A percentile compares a stretch with the other conserved stretches of the same genome.
Conservation (phyloP, 108 stramenopile genomes). For the Craspedostauros australis region DNA sequence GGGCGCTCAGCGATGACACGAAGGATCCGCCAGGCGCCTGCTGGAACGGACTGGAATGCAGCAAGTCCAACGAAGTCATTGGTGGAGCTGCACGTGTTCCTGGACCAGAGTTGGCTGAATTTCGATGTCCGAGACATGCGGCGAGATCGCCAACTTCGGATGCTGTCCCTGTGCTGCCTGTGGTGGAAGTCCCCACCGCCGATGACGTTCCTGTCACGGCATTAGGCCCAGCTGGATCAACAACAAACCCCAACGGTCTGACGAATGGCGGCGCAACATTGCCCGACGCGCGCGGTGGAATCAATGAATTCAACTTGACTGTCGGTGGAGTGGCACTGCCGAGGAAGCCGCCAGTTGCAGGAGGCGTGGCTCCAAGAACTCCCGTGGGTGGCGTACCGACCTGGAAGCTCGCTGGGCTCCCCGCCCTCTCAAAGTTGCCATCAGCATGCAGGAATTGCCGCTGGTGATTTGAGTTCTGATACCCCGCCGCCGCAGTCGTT, state of each 20-base stretch:
- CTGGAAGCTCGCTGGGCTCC: too few species aligned
- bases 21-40: background rate
- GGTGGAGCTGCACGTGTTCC: constrained; percentile 1
- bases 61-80: constrained; percentile 39
- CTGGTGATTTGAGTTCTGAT: too few species aligned
- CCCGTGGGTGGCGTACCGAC: constrained; percentile 12
- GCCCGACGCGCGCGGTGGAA: constrained; percentile 13
- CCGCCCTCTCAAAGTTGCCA: background rate
- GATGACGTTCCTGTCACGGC: too few species aligned
- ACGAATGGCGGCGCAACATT: constrained; percentile 38
- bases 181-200: too few species aligned
- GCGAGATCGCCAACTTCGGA: background rate
- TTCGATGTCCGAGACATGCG: background rate
- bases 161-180: background rate
- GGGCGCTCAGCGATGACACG: background rate
- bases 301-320: constrained; percentile 1
- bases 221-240: constrained; percentile 13
- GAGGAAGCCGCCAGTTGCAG: background rate
- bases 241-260: constrained; percentile 33
- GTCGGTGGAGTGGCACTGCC: constrained; percentile 7
- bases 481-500: too few species aligned
- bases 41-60: constrained; percentile 48
- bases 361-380: background rate
- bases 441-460: too few species aligned
- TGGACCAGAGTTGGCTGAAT: background rate